Conservation (phyloP, 192 early-diverging fungal genomes). For the Podila clonocystis region DNA sequence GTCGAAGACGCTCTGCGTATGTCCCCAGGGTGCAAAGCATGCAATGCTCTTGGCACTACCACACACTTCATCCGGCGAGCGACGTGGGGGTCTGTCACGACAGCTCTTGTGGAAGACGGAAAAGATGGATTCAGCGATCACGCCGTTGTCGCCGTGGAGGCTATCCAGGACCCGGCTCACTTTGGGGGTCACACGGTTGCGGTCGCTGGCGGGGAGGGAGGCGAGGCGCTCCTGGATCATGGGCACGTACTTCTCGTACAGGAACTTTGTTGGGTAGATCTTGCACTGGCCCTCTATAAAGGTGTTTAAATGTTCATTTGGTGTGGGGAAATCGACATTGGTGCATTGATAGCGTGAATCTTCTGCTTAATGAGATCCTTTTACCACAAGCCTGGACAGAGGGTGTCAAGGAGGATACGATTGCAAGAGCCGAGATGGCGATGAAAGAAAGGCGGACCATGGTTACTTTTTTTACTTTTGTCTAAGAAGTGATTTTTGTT, state of each 20-base stretch:
- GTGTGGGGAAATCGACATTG: neutral
- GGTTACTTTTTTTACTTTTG: neutral
- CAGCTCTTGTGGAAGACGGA: constrained; percentile 16
- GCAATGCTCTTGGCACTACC: constrained; percentile 28
- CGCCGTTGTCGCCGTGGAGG: constrained; percentile 2
- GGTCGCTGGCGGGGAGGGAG: neutral
- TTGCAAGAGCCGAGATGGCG: neutral
- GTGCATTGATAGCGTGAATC: neutral
- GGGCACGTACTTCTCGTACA: constrained; percentile 5
- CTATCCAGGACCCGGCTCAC: neutral
- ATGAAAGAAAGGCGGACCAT: constrained; percentile 19
- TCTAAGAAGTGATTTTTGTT: neutral
- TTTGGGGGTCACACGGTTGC: neutral
- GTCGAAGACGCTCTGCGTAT: constrained; percentile 5
- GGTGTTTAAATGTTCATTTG: neutral
- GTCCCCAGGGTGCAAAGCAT: constrained; percentile 25
- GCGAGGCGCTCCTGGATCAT: constrained; percentile 1
- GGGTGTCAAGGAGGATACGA: constrained; percentile 6
- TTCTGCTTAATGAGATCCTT: too few relatives aligned
- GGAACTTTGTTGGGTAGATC: constrained; percentile 11
- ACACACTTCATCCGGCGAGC: constrained; percentile 29
- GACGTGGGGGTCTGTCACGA: constrained; percentile 15
- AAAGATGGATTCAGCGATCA: constrained; percentile 13
- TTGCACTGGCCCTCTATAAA: constrained; percentile 11
- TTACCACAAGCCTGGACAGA: constrained; percentile 18